Conservation (phyloP, 2,329 filamentous ascomycete genomes). For the Moelleriella libera region DNA sequence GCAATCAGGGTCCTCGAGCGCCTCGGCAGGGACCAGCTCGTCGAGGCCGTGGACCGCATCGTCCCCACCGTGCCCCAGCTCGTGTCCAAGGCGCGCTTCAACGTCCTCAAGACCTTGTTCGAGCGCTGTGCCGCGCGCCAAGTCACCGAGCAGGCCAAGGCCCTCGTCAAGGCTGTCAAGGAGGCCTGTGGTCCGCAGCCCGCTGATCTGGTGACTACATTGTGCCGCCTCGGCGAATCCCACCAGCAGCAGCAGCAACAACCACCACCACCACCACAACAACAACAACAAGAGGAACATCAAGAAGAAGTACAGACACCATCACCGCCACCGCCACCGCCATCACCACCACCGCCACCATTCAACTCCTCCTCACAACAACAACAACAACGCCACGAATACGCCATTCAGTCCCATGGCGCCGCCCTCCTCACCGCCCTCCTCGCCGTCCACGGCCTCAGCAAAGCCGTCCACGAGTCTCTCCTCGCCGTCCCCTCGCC, state of each 20-base stretch:
- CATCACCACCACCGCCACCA: neutral
- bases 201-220: constrained; percentile 31
- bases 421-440: constrained; percentile 71
- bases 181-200: constrained; percentile 32
- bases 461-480: constrained; percentile 60
- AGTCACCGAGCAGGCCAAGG: constrained; percentile 34
- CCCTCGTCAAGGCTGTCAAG: constrained; percentile 31
- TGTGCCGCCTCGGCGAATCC: constrained; percentile 27
- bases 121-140: constrained; percentile 66
- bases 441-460: constrained; percentile 59
- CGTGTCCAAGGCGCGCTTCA: constrained; percentile 60
- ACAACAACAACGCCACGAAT: constrained; percentile 25
- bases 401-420: constrained; percentile 49
- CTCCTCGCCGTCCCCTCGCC: constrained; percentile 43
- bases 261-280: neutral
- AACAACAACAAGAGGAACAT: no score
- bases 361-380: constrained; percentile 12
- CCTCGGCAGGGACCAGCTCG: constrained; percentile 73
- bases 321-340: no score
- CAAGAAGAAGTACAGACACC: no score
- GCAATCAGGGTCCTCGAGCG: constrained; percentile 72
- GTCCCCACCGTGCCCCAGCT: constrained; percentile 59
- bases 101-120: constrained; percentile 68
- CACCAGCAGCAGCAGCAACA: neutral
- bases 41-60: constrained; percentile 57